Evolutionary conservation across 164 flowering plant species (phyloP).

Genomic region (Magnolia kwangsiensis): DNA sequence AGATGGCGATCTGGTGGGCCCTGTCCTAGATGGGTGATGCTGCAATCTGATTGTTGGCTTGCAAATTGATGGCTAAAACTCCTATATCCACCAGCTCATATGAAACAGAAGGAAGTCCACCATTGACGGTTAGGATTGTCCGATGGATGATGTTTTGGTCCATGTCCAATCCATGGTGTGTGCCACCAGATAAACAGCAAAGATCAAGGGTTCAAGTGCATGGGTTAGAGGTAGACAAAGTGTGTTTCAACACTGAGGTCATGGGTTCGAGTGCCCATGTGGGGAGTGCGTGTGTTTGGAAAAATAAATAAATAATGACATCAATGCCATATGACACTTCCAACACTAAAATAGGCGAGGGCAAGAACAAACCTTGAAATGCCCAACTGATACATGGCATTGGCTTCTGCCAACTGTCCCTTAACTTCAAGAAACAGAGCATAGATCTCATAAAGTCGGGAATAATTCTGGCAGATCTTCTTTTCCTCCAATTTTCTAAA

Average conservation of each 20-base stretch:
- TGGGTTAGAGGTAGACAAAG: too few species aligned
- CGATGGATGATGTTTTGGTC: too few species aligned
- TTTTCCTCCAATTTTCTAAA: constrained; percentile 49
- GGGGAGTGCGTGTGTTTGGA: too few species aligned
- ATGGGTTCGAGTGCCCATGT: too few species aligned
- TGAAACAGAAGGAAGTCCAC: background rate
- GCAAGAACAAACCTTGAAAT: constrained; percentile 53
- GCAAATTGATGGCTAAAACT: background rate
- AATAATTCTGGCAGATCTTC: constrained; percentile 39
- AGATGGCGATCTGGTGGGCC: background rate
- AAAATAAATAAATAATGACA: too few species aligned
- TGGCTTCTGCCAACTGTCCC: constrained; percentile 62
- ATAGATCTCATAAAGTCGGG: constrained; percentile 61
- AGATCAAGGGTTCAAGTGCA: too few species aligned
- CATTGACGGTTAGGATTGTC: too few species aligned
- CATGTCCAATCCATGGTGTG: too few species aligned
- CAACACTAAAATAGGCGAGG: too few species aligned
- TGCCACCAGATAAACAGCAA: too few species aligned
- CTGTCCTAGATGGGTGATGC: background rate
- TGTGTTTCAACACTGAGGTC: too few species aligned
- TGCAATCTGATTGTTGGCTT: background rate
- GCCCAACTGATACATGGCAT: constrained; percentile 53
- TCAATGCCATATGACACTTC: too few species aligned
- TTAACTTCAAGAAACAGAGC: constrained; percentile 68
- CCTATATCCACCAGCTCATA: background rate